Evolutionary conservation across 306 rosid species (phyloP).

Genomic region (Heteromeles arbutifolia): DNA sequence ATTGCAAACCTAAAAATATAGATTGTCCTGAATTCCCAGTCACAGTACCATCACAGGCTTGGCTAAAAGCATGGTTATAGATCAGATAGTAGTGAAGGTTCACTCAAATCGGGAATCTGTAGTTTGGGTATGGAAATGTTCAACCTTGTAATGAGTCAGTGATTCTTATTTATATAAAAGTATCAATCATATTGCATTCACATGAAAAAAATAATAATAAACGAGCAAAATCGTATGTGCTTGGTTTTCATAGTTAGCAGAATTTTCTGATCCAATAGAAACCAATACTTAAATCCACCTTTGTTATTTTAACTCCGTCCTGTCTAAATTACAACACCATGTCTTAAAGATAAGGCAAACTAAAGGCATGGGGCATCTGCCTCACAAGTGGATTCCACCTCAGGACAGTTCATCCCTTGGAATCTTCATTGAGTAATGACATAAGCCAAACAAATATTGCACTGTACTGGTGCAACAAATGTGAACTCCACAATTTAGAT

Average conservation of each 20-base stretch:
- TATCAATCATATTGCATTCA: neutral
- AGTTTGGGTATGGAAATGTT: neutral
- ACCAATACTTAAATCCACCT: neutral
- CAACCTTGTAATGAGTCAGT: neutral
- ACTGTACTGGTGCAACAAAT: neutral
- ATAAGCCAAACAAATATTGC: neutral
- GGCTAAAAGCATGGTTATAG: neutral
- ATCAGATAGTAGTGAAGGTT: neutral
- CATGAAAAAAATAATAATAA: neutral
- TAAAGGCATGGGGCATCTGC: neutral
- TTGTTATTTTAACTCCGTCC: neutral
- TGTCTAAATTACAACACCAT: neutral
- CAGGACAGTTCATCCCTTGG: neutral
- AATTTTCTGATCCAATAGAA: neutral
- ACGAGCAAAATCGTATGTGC: neutral
- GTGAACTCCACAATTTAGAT: neutral
- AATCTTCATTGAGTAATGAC: neutral
- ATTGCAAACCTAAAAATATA: neutral
- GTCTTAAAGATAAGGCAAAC: too few species aligned
- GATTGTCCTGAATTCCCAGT: neutral
- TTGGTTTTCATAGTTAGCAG: neutral
- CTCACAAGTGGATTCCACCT: neutral
- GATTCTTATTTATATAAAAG: neutral
- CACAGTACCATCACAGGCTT: neutral
- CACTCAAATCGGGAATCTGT: neutral